A percentile compares a stretch with the other conserved stretches of the same genome.
Conservation (phyloP, 345 rosid species). For the Eucalyptus pauciflora region DNA sequence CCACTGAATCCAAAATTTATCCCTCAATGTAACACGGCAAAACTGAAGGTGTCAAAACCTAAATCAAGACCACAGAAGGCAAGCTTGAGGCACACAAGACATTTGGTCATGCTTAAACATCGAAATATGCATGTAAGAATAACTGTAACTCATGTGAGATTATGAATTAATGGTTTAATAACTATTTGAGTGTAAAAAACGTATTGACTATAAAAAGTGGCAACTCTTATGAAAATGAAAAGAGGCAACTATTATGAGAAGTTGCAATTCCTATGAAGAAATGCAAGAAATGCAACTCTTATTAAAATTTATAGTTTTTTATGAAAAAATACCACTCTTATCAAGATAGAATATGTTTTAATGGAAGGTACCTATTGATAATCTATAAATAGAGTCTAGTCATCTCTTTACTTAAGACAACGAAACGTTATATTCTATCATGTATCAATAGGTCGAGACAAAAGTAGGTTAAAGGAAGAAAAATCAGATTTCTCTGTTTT, state of each 20-base stretch:
- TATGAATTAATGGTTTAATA: background rate
- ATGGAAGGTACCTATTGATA: background rate
- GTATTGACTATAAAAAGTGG: background rate
- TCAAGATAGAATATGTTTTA: too few species aligned
- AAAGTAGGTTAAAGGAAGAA: background rate
- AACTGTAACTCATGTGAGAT: background rate
- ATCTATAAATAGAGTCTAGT: background rate
- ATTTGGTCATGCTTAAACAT: background rate
- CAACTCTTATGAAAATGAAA: background rate
- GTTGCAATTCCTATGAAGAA: background rate
- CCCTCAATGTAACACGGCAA: background rate
- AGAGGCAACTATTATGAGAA: too few species aligned
- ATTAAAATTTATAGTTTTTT: too few species aligned
- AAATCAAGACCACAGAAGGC: background rate
- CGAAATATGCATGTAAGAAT: background rate
- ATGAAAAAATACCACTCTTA: background rate
- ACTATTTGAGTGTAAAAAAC: background rate
- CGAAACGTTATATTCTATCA: background rate
- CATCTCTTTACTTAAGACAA: background rate
- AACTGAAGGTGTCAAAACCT: background rate
- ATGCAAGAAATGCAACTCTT: background rate
- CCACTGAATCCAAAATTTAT: background rate
- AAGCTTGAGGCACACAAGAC: background rate
- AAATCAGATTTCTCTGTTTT: too few species aligned
- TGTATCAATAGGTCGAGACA: background rate